Evolutionary conservation across 2,329 filamentous ascomycete genomes (phyloP), one percentile per base, ranked within the genome.

Genomic region (Emydomyces testavorans): DNA sequence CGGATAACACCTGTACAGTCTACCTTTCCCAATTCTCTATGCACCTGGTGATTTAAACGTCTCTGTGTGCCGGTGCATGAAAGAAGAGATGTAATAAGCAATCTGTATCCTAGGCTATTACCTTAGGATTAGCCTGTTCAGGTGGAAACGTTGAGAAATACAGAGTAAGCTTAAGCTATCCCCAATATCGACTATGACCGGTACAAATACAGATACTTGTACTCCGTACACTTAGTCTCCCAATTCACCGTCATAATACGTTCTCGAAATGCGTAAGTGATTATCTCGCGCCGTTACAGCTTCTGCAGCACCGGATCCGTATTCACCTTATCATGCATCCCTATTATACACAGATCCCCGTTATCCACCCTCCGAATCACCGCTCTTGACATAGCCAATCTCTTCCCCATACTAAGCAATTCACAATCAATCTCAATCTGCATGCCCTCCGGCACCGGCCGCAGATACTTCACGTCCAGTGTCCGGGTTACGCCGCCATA

Each of bases 271-370:
- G n/a, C n/a, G 26, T 28, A 5, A 11, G 6, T 6, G 26, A 34
- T 15, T 40, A 15, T 16, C 10, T 24, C 7, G 35, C n/a, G 20
- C 10, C 28, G 18, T 46, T 44, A 52, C 31, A 53, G 28, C 50
- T 57, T 57, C 21, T 47, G 54, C 29, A 58, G 63, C 60, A 31
- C 32, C 3, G 72, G 66, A 54, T 82, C 78, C 35, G 73, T 74
- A 56, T 78, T 80, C 2, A 75, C 75, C 63, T 83, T 83, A 35
- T 76, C 74, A 65, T 84, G 80, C 57, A 82, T 78, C 42, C 76
- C 80, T 5, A 74, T 69, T 2, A 75, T 71, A 57, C 80, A 61
- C 7, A 83, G 51, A 36, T 66, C 65, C 0, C 76, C 74, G 50
- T 76, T 75, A 23, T 67, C 70, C 55, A 66, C 72, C 52, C 72